Evolutionary conservation across 2,329 filamentous ascomycete genomes (phyloP).

Genomic region (Aphanoascus verrucosus): DNA sequence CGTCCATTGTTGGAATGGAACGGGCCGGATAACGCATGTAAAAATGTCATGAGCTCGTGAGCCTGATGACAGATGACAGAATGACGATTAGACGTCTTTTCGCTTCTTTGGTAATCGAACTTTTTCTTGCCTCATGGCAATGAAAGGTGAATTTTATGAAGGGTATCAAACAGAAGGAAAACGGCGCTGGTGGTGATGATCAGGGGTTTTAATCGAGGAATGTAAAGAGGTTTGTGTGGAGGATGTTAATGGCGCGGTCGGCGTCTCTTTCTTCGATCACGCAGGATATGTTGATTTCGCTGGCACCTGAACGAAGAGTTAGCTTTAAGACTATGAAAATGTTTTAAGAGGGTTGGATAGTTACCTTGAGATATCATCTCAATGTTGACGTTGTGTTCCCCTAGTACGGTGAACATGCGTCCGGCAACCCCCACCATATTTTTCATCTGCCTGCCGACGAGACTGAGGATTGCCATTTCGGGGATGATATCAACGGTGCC

Average conservation of each 20-base stretch:
- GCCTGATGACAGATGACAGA: background rate
- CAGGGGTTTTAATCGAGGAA: conserved; percentile 58
- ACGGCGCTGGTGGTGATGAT: background rate
- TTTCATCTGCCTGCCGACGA: conserved; percentile 94
- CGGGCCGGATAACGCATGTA: conserved; percentile 7
- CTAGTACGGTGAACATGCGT: conserved; percentile 87
- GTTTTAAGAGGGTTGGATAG: conserved; percentile 18
- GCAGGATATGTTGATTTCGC: conserved; percentile 98
- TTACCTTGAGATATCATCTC: conserved; percentile 99
- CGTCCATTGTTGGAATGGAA: conserved; percentile 16
- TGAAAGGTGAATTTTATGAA: conserved; percentile 1
- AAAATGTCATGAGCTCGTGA: background rate
- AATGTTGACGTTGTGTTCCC: conserved; percentile 89
- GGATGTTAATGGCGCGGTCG: conserved; percentile 84
- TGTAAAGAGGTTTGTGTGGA: conserved; percentile 94
- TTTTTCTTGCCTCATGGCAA: background rate
- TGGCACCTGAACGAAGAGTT: conserved; percentile 56
- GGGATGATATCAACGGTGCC: conserved; percentile 84
- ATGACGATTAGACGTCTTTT: background rate
- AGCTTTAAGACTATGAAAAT: background rate
- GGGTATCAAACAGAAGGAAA: conserved; percentile 12
- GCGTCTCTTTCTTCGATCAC: conserved; percentile 89
- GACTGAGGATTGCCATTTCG: conserved; percentile 88
- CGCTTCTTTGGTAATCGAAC: background rate
- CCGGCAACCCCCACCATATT: conserved; percentile 93